Percentiles rank a stretch among this genome's conserved stretches.
Evolutionary conservation across 768 basidiomycete species (phyloP).

Genomic region (Termitomyces sp.): DNA sequence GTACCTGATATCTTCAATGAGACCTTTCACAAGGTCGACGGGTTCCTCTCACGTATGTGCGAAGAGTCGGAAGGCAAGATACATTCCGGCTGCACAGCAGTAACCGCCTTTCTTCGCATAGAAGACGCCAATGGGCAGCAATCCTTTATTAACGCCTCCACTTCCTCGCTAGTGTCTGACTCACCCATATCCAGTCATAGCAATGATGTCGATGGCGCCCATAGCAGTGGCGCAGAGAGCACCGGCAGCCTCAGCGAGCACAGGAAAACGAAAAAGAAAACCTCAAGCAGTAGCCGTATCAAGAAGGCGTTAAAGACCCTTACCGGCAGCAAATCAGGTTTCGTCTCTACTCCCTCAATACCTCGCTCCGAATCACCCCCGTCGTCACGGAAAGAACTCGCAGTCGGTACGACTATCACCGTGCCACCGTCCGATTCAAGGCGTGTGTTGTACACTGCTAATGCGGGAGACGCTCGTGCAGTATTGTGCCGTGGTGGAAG

Average conservation of each 20-base stretch:
- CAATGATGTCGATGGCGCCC: slow-evolving; percentile 31
- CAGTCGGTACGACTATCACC: slow-evolving; percentile 24
- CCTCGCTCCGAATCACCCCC: slow-evolving; percentile 31
- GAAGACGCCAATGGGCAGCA: slow-evolving; percentile 78
- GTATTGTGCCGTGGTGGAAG: slow-evolving; percentile 89
- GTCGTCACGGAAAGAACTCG: slow-evolving; percentile 21
- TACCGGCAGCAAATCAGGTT: slow-evolving; percentile 30
- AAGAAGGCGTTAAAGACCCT: slow-evolving; percentile 52
- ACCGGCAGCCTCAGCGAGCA: slow-evolving; percentile 24
- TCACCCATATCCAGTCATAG: slow-evolving; percentile 29
- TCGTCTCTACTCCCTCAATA: slow-evolving; percentile 25
- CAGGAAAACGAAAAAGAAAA: slow-evolving; percentile 30
- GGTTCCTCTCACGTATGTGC: slow-evolving; percentile 73
- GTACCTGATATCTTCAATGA: slow-evolving; percentile 89
- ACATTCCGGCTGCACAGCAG: slow-evolving; percentile 95
- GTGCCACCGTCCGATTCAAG: slow-evolving; percentile 49
- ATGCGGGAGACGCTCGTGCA: slow-evolving; percentile 94
- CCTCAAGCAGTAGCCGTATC: slow-evolving; percentile 43
- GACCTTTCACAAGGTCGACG: slow-evolving; percentile 93
- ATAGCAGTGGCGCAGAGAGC: slow-evolving; percentile 42
- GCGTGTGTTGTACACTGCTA: slow-evolving; percentile 90
- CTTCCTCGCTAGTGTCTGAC: slow-evolving; percentile 24
- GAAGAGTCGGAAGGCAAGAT: slow-evolving; percentile 88
- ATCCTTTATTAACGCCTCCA: slow-evolving; percentile 45
- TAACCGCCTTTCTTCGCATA: slow-evolving; percentile 89